A percentile compares a stretch with the other conserved stretches of the same genome.
phyloP scores from a whole-genome alignment of 352 stramenopile species.

The Blastocystis sp. region DNA sequence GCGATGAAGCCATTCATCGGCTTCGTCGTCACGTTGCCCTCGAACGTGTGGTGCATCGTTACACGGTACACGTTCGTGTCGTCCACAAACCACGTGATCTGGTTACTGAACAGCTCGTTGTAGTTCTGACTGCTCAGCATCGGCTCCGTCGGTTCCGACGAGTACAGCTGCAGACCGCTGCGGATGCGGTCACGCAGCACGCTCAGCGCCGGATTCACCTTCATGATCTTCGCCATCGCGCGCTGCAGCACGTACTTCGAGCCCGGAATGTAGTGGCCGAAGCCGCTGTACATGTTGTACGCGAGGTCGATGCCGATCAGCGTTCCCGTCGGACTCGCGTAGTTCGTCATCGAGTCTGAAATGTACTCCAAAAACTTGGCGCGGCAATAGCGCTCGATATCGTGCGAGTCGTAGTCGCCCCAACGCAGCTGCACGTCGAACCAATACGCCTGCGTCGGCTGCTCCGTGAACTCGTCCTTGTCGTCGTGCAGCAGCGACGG shows the following conservation, averaged over 20 bases:
- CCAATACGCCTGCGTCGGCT: slow-evolving; percentile 98
- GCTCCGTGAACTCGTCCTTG: slow-evolving; percentile 85
- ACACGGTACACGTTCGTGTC: slow-evolving; percentile 97
- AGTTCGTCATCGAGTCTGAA: slow-evolving; percentile 99
- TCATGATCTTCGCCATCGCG: slow-evolving; percentile 99
- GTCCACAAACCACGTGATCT: slow-evolving; percentile 99
- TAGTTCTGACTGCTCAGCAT: slow-evolving; percentile 99
- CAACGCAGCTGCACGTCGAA: slow-evolving; percentile 98
- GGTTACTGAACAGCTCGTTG: slow-evolving; percentile 96
- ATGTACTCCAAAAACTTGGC: slow-evolving; percentile 99
- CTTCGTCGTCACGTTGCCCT: slow-evolving; percentile 97
- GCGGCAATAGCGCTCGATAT: slow-evolving; percentile 94
- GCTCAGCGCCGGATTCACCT: slow-evolving; percentile 97
- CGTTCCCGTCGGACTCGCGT: slow-evolving; percentile 93
- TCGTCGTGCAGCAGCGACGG: slow-evolving; percentile 79
- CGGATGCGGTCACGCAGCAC: slow-evolving; percentile 96
- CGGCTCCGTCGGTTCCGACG: slow-evolving; percentile 95
- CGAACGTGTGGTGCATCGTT: slow-evolving; percentile 98
- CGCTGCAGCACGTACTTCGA: slow-evolving; percentile 97
- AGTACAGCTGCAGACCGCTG: slow-evolving; percentile 98
- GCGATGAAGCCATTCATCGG: slow-evolving; percentile 99
- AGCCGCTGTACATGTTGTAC: slow-evolving; percentile 98
- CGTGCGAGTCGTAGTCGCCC: slow-evolving; percentile 99
- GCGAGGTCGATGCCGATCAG: slow-evolving; percentile 91
- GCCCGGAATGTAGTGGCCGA: slow-evolving; percentile 97